Evolutionary conservation across 1,284 basidiomycete genomes (phyloP).

Genomic region (Fomitopsis betulina): DNA sequence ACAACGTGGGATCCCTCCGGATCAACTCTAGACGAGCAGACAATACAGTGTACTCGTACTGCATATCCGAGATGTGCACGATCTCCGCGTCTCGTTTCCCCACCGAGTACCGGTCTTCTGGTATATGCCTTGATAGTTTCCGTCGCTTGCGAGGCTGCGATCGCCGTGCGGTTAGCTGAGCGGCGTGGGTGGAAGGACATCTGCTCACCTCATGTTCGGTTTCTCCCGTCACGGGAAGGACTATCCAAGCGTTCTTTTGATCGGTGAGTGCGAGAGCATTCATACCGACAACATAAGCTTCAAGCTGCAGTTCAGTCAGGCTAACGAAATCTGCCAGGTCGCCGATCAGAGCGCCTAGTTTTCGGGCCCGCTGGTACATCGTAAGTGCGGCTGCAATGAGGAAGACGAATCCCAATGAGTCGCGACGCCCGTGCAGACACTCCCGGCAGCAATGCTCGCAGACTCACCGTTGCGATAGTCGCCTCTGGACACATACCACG

Average conservation of each 20-base stretch:
- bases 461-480: constrained; percentile 84
- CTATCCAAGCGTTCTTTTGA: constrained; percentile 81
- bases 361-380: constrained; percentile 92
- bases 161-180: neutral
- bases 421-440: constrained; percentile 8
- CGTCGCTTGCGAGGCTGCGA: constrained; percentile 60
- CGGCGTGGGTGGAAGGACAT: neutral
- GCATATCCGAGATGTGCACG: constrained; percentile 78
- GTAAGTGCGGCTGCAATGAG: constrained; percentile 67
- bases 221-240: constrained; percentile 49
- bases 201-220: constrained; percentile 35
- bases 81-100: constrained; percentile 71
- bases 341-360: constrained; percentile 59
- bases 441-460: neutral
- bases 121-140: constrained; percentile 73
- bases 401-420: constrained; percentile 6
- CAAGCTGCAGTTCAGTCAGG: constrained; percentile 71
- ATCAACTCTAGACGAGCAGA: constrained; percentile 78
- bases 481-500: constrained; percentile 84
- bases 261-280: constrained; percentile 87
- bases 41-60: constrained; percentile 80
- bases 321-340: constrained; percentile 50
- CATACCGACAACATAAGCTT: constrained; percentile 83
- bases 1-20: constrained; percentile 49
- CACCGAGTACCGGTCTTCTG: constrained; percentile 62